These are phyloP conservation scores for Gymnopilus junonius DNA, from an alignment of 768 basidiomycete species.

Conservation along the genomic window DNA sequence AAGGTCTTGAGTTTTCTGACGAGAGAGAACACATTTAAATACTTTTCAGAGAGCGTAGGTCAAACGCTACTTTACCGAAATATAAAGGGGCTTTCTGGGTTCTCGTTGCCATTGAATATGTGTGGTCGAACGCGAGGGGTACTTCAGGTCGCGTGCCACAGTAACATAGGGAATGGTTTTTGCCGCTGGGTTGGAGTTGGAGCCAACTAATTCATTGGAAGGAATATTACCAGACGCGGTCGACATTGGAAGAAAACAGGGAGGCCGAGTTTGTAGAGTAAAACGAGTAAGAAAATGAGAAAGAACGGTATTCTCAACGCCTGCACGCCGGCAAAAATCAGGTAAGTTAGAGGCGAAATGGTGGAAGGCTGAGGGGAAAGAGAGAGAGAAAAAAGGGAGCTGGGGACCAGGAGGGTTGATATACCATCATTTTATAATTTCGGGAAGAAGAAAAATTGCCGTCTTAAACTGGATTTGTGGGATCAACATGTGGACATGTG, in stretches of 20 bases:
- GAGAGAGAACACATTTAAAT: not conserved
- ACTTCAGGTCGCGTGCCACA: not conserved
- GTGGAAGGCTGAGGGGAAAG: not conserved
- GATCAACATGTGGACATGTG: not conserved
- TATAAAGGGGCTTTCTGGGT: not conserved
- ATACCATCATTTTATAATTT: conserved; percentile 5
- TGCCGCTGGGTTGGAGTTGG: not conserved
- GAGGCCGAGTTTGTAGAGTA: not conserved
- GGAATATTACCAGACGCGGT: not conserved
- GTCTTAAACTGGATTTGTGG: not conserved
- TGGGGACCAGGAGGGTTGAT: not conserved
- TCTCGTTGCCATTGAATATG: not conserved
- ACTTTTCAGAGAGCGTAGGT: not conserved
- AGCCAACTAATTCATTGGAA: not conserved
- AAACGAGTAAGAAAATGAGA: not conserved
- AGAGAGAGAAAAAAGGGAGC: not conserved
- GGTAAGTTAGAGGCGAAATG: not conserved
- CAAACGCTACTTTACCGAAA: not conserved
- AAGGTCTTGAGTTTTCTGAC: not conserved
- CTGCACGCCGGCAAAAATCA: not conserved
- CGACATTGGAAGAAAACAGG: not conserved
- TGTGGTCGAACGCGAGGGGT: not conserved
- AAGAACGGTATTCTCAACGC: not conserved
- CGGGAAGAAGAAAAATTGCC: conserved; percentile 2
- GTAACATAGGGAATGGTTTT: too few relatives aligned